Evolutionary conservation across 2,329 filamentous ascomycete species (phyloP).

Genomic region (Ceratocystis lukuohia): DNA sequence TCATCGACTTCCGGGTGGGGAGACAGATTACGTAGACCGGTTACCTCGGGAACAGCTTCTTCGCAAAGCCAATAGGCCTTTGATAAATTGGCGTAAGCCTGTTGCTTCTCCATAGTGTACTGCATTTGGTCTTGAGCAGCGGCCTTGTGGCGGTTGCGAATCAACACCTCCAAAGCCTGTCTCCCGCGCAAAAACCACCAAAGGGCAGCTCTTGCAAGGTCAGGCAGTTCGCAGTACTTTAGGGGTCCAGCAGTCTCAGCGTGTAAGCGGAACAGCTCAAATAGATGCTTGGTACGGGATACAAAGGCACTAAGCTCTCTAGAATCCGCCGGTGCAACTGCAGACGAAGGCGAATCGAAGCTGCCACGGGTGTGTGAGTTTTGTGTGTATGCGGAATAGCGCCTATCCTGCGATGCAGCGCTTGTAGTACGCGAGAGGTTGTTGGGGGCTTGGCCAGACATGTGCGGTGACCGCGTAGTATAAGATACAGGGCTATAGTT

Average conservation of each 20-base stretch:
- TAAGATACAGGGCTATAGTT: slow-evolving; percentile 15
- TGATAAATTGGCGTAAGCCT: slow-evolving; percentile 73
- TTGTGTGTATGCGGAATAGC: slow-evolving; percentile 20
- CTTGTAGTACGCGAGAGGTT: slow-evolving; percentile 23
- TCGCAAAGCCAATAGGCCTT: slow-evolving; percentile 74
- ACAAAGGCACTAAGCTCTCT: slow-evolving; percentile 49
- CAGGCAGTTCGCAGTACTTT: slow-evolving; percentile 45
- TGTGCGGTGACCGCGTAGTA: slow-evolving; percentile 10
- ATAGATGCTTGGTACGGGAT: slow-evolving; percentile 56
- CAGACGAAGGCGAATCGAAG: not conserved
- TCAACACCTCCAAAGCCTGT: slow-evolving; percentile 56
- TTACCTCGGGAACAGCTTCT: slow-evolving; percentile 38
- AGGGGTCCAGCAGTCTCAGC: slow-evolving; percentile 60
- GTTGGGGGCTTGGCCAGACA: slow-evolving; percentile 4
- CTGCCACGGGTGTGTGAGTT: slow-evolving; percentile 11
- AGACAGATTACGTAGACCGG: slow-evolving; percentile 31
- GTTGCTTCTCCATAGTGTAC: slow-evolving; percentile 47
- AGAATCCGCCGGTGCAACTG: not conserved
- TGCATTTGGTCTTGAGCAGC: slow-evolving; percentile 38
- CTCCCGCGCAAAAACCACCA: slow-evolving; percentile 90
- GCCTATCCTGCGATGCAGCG: slow-evolving; percentile 23
- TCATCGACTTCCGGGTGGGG: slow-evolving; percentile 37
- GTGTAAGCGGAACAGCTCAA: slow-evolving; percentile 62
- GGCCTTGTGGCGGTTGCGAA: slow-evolving; percentile 48
- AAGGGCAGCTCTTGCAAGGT: slow-evolving; percentile 58